Conservation (phyloP, 2,329 filamentous ascomycete species). For the Calonectria honghensis region DNA sequence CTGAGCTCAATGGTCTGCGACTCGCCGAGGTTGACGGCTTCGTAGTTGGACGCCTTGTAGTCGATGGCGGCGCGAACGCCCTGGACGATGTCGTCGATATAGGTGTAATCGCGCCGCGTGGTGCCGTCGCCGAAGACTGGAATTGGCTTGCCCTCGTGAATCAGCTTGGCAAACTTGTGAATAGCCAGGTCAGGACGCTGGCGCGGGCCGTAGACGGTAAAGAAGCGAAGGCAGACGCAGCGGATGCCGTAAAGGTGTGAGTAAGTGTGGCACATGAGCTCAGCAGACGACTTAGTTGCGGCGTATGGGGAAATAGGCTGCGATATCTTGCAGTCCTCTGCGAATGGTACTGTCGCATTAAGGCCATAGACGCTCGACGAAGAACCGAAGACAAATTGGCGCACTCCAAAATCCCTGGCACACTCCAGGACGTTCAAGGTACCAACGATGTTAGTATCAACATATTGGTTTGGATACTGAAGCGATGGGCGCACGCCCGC, state of each 20-base stretch:
- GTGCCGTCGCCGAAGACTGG: constrained; percentile 52
- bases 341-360: constrained; percentile 49
- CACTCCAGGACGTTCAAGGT: constrained; percentile 52
- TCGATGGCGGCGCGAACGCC: constrained; percentile 50
- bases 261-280: constrained; percentile 52
- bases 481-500: constrained; percentile 52
- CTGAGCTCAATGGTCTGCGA: constrained; percentile 49
- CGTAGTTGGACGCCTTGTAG: constrained; percentile 44
- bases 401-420: constrained; percentile 48
- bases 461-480: constrained; percentile 43
- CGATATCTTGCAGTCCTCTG: constrained; percentile 42
- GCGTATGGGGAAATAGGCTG: constrained; percentile 53
- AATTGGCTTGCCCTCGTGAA: constrained; percentile 48
- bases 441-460: constrained; percentile 52
- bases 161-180: constrained; percentile 51
- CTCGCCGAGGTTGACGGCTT: constrained; percentile 53
- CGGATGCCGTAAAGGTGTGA: constrained; percentile 50
- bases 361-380: constrained; percentile 53
- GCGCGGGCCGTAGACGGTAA: constrained; percentile 53
- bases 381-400: constrained; percentile 51
- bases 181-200: constrained; percentile 53
- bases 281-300: constrained; percentile 46
- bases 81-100: constrained; percentile 52
- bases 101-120: constrained; percentile 52
- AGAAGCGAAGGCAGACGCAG: constrained; percentile 53